Evolutionary conservation across 2,329 filamentous ascomycete species (phyloP).

Genomic region (Parasarocladium wereldwijsianum): DNA sequence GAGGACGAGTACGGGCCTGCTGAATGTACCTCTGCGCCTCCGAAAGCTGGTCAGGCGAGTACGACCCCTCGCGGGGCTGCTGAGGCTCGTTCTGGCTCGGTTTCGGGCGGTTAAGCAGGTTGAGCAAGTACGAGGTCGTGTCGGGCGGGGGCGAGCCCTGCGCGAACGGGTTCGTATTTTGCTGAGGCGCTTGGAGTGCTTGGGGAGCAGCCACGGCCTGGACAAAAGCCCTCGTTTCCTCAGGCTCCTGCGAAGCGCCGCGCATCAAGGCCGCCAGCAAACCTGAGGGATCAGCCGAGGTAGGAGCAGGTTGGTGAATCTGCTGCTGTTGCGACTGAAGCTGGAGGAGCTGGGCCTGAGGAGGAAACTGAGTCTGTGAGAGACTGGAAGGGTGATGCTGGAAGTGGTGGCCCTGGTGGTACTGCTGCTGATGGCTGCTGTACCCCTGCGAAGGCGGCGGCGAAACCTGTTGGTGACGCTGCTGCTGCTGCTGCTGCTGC

Average conservation of each 20-base stretch:
- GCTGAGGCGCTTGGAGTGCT: slow-evolving; percentile 9
- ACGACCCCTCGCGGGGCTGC: too few relatives aligned
- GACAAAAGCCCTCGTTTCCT: slow-evolving; percentile 11
- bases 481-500: slow-evolving; percentile 11
- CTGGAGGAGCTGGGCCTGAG: background rate
- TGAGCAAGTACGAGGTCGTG: slow-evolving; percentile 74
- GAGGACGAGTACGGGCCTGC: too few relatives aligned
- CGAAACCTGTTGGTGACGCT: slow-evolving; percentile 7
- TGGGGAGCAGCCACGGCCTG: slow-evolving; percentile 9
- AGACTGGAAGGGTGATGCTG: slow-evolving; percentile 7
- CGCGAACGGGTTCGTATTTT: slow-evolving; percentile 23
- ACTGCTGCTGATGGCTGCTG: slow-evolving; percentile 7
- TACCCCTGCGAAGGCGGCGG: slow-evolving; percentile 9
- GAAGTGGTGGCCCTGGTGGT: slow-evolving; percentile 7
- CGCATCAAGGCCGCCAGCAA: slow-evolving; percentile 47
- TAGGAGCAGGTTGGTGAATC: slow-evolving; percentile 42
- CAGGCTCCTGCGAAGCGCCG: slow-evolving; percentile 24
- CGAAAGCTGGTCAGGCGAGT: slow-evolving; percentile 17
- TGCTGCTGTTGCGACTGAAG: slow-evolving; percentile 13
- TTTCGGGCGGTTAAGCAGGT: slow-evolving; percentile 69
- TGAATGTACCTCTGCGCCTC: slow-evolving; percentile 3
- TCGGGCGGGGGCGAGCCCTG: slow-evolving; percentile 43
- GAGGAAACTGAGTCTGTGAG: slow-evolving; percentile 3
- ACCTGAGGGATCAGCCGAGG: slow-evolving; percentile 39
- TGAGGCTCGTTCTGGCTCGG: slow-evolving; percentile 42